Evolutionary conservation across 768 basidiomycete species (phyloP).

Genomic region (Podaxis sp.): DNA sequence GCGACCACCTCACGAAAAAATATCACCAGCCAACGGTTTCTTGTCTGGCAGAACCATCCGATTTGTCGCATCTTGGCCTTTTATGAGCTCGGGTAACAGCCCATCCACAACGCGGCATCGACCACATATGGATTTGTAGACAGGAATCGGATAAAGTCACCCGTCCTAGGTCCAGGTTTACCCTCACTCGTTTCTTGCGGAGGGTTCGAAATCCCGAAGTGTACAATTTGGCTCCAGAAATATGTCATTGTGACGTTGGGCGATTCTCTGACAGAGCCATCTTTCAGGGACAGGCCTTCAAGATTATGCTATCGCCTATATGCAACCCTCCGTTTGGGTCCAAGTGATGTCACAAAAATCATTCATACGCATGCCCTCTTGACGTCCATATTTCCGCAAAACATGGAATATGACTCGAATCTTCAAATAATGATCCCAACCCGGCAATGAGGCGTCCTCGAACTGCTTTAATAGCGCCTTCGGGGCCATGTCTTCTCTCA

Average conservation of each 20-base stretch:
- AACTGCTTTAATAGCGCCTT: constrained; percentile 33
- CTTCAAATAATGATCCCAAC: constrained; percentile 48
- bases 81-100: constrained; percentile 40
- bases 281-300: constrained; percentile 33
- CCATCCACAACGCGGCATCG: constrained; percentile 35
- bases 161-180: background rate
- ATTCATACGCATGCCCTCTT: constrained; percentile 28
- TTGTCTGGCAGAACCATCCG: constrained; percentile 43
- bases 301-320: constrained; percentile 38
- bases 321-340: background rate
- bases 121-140: constrained; percentile 35
- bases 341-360: background rate
- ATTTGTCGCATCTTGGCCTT: constrained; percentile 32
- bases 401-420: constrained; percentile 38
- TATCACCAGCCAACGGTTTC: constrained; percentile 35
- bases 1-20: constrained; percentile 23
- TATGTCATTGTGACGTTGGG: constrained; percentile 43
- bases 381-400: constrained; percentile 33
- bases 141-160: constrained; percentile 33
- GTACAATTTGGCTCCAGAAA: constrained; percentile 47
- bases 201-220: constrained; percentile 38
- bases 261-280: constrained; percentile 27
- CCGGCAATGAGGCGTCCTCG: constrained; percentile 24
- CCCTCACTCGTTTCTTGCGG: background rate
- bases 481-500: constrained; percentile 22